Conservation (phyloP, 306 rosid genomes). For the Rosa lucieae region DNA sequence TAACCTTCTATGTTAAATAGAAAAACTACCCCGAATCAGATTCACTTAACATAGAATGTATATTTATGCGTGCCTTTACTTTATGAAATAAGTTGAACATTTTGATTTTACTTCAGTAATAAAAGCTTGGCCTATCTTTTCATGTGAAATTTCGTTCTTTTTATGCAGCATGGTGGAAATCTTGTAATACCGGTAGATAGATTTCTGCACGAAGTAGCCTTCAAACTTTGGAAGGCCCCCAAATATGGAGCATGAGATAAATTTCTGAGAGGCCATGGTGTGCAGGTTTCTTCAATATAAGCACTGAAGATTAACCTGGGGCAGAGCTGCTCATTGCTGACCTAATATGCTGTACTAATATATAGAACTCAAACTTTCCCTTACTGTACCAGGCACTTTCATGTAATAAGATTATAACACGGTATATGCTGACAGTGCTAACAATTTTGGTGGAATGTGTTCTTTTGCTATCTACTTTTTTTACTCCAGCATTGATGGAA, state of each 20-base stretch:
- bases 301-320: not conserved
- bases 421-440: not conserved
- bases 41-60: not conserved
- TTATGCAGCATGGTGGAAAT: conserved; percentile 69
- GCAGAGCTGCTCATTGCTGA: not conserved
- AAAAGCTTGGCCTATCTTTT: not conserved
- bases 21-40: not conserved
- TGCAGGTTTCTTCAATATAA: not conserved
- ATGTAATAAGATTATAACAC: not conserved
- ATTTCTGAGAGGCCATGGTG: not conserved
- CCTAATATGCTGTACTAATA: not conserved
- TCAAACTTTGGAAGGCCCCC: conserved; percentile 98
- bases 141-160: conserved; percentile 6
- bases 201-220: conserved; percentile 89
- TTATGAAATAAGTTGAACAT: not conserved
- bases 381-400: not conserved
- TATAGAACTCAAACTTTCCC: not conserved
- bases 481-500: not conserved
- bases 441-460: not conserved
- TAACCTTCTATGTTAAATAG: not conserved
- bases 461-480: not conserved
- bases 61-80: not conserved
- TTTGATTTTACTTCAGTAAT: not conserved
- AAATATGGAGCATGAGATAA: conserved; percentile 82
- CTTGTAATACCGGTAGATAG: conserved; percentile 91